Base-by-base conservation (phyloP, 176 grass and related monocot genomes). In the Panicum miliaceum region DNA sequence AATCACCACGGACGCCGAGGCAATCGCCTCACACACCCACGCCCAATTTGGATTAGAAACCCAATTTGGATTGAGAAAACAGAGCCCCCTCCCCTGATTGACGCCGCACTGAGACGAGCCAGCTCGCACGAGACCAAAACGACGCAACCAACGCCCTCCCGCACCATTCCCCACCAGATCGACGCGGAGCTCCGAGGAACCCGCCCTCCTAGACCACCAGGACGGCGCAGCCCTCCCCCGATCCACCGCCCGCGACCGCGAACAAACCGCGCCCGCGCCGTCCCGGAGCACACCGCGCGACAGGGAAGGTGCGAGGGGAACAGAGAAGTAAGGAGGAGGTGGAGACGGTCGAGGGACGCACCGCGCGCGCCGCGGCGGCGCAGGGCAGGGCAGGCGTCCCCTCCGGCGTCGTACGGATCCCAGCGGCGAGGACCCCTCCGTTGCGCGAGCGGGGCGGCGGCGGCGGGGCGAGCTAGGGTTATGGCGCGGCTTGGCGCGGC, bases 401-500 rank as follows among this genome's bases (percentile, higher is more conserved):
- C 16, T 53, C 51, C 43, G 59, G 43, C 19, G 29, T 4, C 41
- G 68, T 47, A 72, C 43, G 43, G 43, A 50, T 50, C 50, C 14
- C 48, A 10, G 76, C 2, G 84, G 47, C 19, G 35, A 3, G 20
- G 29, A 8, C 10, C 37, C 38, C 53, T 78, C 86, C 86, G 73
- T 25, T 71, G 25, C 19, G 36, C 64, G 66, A 38, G 11, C 11
- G 69, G 16, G 45, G 25, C 43, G 70, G 70, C 84, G 75, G 38
- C 20, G 63, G 72, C 20, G n/a, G 19, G 36, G 1, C 25, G 64
- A 3, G 61, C 52, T 90, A 90, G 89, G 89, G 89, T 90, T 90
- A 90, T 75, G 84, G 88, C 82, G 37, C 35, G 16, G n/a, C n/a
- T n/a, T n/a, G n/a, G 29, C 29, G 13, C 62, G 27, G 40, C 20